A percentile compares a stretch with the other conserved stretches of the same genome.
Conservation (phyloP, 805 yeast genomes). For the Lipomyces sp. region DNA sequence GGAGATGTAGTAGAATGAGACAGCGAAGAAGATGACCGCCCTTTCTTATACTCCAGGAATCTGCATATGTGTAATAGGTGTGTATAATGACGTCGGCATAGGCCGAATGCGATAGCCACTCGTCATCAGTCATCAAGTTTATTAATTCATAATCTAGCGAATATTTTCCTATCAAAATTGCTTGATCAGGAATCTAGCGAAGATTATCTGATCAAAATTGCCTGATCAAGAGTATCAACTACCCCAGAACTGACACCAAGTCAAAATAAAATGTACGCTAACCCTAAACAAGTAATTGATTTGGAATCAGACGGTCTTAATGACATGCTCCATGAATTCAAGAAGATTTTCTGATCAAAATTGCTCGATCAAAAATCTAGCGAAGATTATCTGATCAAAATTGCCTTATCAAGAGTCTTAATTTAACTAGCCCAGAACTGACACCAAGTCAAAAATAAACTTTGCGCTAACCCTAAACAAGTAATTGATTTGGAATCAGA, state of each 20-base stretch:
- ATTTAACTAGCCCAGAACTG: neutral
- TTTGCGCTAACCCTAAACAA: neutral
- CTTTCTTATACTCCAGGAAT: constrained; percentile 1
- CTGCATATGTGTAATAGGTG: neutral
- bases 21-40: neutral
- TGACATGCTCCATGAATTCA: no score
- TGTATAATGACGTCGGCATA: neutral
- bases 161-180: no score
- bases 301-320: neutral
- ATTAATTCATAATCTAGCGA: no score
- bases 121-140: no score
- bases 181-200: neutral
- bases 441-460: neutral
- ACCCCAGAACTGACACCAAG: no score
- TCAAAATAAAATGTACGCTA: neutral
- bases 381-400: neutral
- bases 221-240: constrained; percentile 1
- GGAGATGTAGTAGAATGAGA: neutral
- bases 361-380: neutral
- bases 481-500: constrained; percentile 6
- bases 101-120: neutral
- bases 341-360: no score
- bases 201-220: neutral
- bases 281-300: constrained; percentile 3
- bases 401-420: neutral